Percentiles rank a stretch among this genome's conserved stretches.
These are phyloP conservation scores for Vigna reflexopilosa DNA, from an alignment of 306 rosid species.

Conservation along the genomic window DNA sequence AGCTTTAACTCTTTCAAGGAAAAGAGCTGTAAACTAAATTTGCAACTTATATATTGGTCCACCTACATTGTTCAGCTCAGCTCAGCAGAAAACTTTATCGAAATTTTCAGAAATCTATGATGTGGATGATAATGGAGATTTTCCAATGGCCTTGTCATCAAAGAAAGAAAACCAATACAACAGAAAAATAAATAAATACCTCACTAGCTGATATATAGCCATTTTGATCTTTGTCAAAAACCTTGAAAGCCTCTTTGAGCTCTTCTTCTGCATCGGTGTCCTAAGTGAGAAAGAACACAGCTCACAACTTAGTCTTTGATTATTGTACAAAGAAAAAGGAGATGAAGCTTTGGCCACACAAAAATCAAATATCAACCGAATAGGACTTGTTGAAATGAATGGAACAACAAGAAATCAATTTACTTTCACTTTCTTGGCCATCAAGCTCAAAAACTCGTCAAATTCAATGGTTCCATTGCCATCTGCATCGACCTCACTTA, in stretches of 20 bases:
- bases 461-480: slow-evolving; percentile 98
- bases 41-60: slow-evolving; percentile 29
- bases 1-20: not conserved
- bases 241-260: slow-evolving; percentile 93
- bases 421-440: slow-evolving; percentile 95
- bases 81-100: slow-evolving; percentile 18
- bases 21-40: not conserved
- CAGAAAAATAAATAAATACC: slow-evolving; percentile 48
- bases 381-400: not conserved
- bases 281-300: slow-evolving; percentile 46
- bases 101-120: slow-evolving; percentile 3
- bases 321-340: slow-evolving; percentile 3
- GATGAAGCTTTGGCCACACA: slow-evolving; percentile 9
- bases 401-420: not conserved
- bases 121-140: slow-evolving; percentile 4
- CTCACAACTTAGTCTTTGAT: slow-evolving; percentile 28
- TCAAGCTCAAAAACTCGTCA: slow-evolving; percentile 81
- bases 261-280: slow-evolving; percentile 94
- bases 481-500: slow-evolving; percentile 81
- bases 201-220: slow-evolving; percentile 93
- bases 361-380: not conserved
- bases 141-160: not conserved
- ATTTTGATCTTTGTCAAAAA: slow-evolving; percentile 96
- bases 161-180: not conserved
- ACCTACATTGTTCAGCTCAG: slow-evolving; percentile 4